Conservation (phyloP, 2,329 filamentous ascomycete species). For the Beauveria scarabaeidicola region DNA sequence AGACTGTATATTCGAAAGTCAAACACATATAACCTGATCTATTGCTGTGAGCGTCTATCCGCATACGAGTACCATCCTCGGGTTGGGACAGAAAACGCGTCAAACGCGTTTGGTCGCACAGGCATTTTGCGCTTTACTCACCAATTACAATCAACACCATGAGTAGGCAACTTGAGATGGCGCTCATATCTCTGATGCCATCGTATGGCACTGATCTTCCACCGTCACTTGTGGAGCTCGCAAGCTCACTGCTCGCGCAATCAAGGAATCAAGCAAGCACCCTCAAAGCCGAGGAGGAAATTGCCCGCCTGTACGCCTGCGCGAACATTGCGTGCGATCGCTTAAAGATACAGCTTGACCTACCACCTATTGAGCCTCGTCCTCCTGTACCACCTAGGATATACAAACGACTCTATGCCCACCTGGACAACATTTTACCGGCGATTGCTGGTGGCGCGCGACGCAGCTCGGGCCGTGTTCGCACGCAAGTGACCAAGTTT, state of each 20-base stretch:
- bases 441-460: conserved; percentile 27
- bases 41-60: not conserved
- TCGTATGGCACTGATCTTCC: conserved; percentile 61
- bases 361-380: conserved; percentile 66
- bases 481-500: conserved; percentile 28
- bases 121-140: not conserved
- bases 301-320: conserved; percentile 76
- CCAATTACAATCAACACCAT: conserved; percentile 35
- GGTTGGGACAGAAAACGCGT: not conserved
- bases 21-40: not conserved
- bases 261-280: conserved; percentile 69
- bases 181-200: conserved; percentile 65
- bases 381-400: conserved; percentile 71
- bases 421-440: conserved; percentile 66
- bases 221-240: conserved; percentile 59
- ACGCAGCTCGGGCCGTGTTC: conserved; percentile 19
- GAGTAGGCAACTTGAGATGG: conserved; percentile 67
- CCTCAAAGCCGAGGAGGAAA: conserved; percentile 78
- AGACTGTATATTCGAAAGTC: too few relatives aligned
- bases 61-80: not conserved
- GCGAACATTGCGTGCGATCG: conserved; percentile 85
- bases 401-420: conserved; percentile 76
- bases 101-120: not conserved
- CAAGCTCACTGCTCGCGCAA: conserved; percentile 67
- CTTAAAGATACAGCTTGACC: conserved; percentile 65